Evolutionary conservation across 2,329 filamentous ascomycete genomes (phyloP), one percentile per base, ranked within the genome.

Genomic region (Penicillium glabrum): DNA sequence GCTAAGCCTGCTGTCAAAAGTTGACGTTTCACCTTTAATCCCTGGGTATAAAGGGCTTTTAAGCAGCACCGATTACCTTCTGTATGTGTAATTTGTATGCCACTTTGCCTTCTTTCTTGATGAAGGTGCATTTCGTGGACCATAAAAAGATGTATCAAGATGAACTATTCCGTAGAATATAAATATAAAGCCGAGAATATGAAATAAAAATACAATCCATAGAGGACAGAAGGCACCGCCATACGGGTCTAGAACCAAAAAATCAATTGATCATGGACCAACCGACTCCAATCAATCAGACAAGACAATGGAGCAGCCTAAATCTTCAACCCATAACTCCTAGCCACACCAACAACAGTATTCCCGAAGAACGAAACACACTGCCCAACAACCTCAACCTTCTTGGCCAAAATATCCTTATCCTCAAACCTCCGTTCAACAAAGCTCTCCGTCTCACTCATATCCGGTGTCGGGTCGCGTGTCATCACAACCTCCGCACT

Each of bases 401-500:
- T 82, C 23, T 82, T 80, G 3, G 88, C 87, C 3, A 92, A 63
- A 4, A 79, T 82, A 64, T 83, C 81, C 31, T 84, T 79, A 77
- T 96, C 93, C 57, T 86, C 81, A 54, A 96, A 76, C 59, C 93
- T 83, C 44, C 91, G 83, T 54, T 88, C 83, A 52, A 98, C 78
- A 72, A 98, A 99, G 10, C 85, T 82, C 62, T 87, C 87, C 3
- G 95, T 98, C 61, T 93, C 90, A 10, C 70, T 72, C 67, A 90
- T 95, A n/a, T 84, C 85, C 0, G 82, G 77, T 4, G 88, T 92
- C 58, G 80, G 82, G 75, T 98, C 95, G 57, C 89, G 92, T 23
- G 92, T 97, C 92, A 98, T 97, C 77, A 93, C 96, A 5, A 97
- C 80, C 76, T 99, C 95, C 54, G 88, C 84, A 33, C 87, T 86